phyloP scores from a whole-genome alignment of 2,329 filamentous ascomycete genomes.

The Thielaviopsis populi region DNA sequence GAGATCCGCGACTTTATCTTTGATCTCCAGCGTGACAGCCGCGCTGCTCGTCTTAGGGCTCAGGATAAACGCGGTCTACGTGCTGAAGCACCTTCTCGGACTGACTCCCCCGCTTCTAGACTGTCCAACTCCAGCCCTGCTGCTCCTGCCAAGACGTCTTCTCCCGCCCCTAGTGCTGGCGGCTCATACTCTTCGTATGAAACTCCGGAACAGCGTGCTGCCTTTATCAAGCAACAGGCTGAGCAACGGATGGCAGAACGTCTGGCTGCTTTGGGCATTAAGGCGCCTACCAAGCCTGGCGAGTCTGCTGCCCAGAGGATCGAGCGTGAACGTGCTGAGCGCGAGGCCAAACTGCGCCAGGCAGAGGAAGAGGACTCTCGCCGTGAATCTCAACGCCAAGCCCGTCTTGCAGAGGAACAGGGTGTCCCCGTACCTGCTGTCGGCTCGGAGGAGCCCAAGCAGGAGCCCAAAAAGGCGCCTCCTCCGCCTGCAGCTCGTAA shows the following conservation, averaged over 20 bases:
- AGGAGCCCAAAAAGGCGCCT: conserved; percentile 47
- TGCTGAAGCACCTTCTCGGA: conserved; percentile 31
- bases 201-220: conserved; percentile 83
- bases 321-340: conserved; percentile 76
- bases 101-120: conserved; percentile 34
- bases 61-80: conserved; percentile 40
- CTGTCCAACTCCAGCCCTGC: conserved; percentile 35
- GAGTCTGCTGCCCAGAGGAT: conserved; percentile 72
- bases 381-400: conserved; percentile 74
- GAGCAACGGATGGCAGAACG: conserved; percentile 95
- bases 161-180: conserved; percentile 33
- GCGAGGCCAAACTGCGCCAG: conserved; percentile 71
- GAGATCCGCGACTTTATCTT: conserved; percentile 97
- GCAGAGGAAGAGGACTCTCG: conserved; percentile 89
- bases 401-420: conserved; percentile 66
- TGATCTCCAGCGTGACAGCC: conserved; percentile 76
- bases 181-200: conserved; percentile 69
- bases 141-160: conserved; percentile 23
- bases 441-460: conserved; percentile 27
- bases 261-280: conserved; percentile 82
- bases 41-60: conserved; percentile 52
- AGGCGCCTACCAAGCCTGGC: conserved; percentile 60
- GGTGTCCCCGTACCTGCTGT: conserved; percentile 42
- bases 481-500: conserved; percentile 73
- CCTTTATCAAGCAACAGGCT: conserved; percentile 93